Conservation (phyloP, 805 yeast species). For the Clavispora carvajalis region DNA sequence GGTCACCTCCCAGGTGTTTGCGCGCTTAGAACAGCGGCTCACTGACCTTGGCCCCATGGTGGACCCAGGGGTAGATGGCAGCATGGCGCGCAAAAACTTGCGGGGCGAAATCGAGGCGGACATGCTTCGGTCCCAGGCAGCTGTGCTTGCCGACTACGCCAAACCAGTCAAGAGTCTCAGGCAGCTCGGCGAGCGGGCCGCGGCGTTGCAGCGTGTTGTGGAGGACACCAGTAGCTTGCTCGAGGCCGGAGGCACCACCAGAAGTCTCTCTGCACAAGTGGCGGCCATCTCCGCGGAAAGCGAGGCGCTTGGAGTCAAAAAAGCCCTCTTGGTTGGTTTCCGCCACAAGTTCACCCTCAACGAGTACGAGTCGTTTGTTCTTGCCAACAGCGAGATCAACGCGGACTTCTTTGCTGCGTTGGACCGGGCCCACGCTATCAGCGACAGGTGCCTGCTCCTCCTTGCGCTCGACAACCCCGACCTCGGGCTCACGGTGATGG, state of each 20-base stretch:
- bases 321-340: constrained; percentile 46
- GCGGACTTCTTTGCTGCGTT: constrained; percentile 58
- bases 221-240: constrained; percentile 38
- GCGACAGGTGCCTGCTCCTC: constrained; percentile 62
- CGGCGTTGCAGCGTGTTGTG: constrained; percentile 8
- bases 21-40: constrained; percentile 22
- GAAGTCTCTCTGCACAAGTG: constrained; percentile 19
- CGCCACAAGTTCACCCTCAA: constrained; percentile 61
- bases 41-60: constrained; percentile 35
- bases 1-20: constrained; percentile 28
- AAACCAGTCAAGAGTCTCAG: constrained; percentile 25
- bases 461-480: constrained; percentile 64
- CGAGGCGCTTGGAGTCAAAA: constrained; percentile 41
- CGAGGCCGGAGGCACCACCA: constrained; percentile 17
- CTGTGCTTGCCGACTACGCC: constrained; percentile 28
- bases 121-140: constrained; percentile 47
- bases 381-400: constrained; percentile 43
- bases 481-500: constrained; percentile 62
- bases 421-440: constrained; percentile 57
- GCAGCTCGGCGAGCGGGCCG: constrained; percentile 10
- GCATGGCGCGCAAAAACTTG: constrained; percentile 54
- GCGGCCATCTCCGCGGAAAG: constrained; percentile 25
- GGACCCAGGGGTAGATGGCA: constrained; percentile 49
- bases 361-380: constrained; percentile 63
- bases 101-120: constrained; percentile 59